A percentile compares a stretch with the other conserved stretches of the same genome.
phyloP scores from a whole-genome alignment of 805 yeast species.

The Schizosaccharomyces japonicus region DNA sequence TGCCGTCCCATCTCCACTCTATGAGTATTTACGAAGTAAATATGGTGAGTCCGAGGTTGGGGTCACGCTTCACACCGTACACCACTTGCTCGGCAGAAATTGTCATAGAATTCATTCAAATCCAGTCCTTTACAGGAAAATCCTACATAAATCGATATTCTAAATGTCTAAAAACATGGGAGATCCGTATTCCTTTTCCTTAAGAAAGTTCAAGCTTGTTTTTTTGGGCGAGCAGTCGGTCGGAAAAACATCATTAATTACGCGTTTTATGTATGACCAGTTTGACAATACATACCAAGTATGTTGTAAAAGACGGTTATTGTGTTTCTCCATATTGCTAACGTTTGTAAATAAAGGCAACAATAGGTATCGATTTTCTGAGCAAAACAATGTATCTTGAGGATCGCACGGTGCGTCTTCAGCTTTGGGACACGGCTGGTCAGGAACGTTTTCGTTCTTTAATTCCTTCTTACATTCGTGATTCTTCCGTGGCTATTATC shows the following conservation, averaged over 20 bases:
- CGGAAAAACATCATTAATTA: conserved; percentile 84
- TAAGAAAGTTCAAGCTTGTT: conserved; percentile 33
- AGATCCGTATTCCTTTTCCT: not conserved
- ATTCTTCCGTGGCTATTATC: conserved; percentile 88
- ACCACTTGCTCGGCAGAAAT: no score
- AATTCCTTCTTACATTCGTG: conserved; percentile 87
- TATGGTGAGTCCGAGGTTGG: no score
- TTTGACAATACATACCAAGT: conserved; percentile 76
- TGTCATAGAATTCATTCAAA: no score
- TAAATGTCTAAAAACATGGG: no score
- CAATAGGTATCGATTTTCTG: conserved; percentile 87
- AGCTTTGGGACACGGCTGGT: conserved; percentile 88
- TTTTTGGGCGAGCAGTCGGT: conserved; percentile 91
- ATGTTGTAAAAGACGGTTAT: conserved; percentile 8
- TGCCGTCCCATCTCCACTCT: no score
- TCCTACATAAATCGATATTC: not conserved
- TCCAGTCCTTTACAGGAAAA: no score
- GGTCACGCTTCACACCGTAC: no score
- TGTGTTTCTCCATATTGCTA: not conserved
- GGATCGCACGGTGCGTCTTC: conserved; percentile 82
- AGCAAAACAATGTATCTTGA: conserved; percentile 88
- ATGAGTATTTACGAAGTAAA: no score
- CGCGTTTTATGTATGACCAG: conserved; percentile 95
- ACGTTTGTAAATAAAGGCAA: conserved; percentile 29
- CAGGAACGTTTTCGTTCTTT: conserved; percentile 87